Evolutionary conservation across 164 flowering plant species (phyloP).

Genomic region (Aristolochia californica): DNA sequence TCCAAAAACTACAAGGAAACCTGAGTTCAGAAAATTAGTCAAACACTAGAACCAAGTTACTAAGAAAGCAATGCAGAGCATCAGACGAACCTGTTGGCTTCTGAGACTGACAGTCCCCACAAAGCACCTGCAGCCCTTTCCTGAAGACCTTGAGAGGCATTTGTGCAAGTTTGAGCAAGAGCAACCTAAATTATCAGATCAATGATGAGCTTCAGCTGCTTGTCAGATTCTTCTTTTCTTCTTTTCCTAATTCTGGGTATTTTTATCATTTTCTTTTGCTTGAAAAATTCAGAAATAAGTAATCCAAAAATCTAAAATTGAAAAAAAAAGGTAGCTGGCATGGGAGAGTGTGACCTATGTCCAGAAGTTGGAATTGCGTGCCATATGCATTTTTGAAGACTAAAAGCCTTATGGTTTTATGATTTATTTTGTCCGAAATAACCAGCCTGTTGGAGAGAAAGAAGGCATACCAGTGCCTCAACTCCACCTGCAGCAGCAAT

Average conservation of each 20-base stretch:
- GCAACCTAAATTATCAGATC: slow-evolving; percentile 53
- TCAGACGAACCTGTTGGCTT: slow-evolving; percentile 67
- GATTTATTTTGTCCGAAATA: no score
- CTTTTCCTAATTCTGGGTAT: neutral
- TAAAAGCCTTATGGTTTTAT: no score
- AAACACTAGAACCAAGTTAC: neutral
- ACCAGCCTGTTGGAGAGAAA: neutral
- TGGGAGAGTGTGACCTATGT: no score
- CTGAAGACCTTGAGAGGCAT: slow-evolving; percentile 91
- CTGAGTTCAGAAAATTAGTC: neutral
- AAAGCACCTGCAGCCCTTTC: slow-evolving; percentile 99
- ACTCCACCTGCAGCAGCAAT: slow-evolving; percentile 97
- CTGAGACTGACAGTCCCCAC: slow-evolving; percentile 98
- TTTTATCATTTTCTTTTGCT: neutral
- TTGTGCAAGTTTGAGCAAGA: slow-evolving; percentile 81
- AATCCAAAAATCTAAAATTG: no score
- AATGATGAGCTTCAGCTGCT: neutral
- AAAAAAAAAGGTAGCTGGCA: neutral
- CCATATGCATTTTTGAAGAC: no score
- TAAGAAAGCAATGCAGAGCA: neutral
- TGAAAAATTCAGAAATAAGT: neutral
- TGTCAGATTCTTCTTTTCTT: no score
- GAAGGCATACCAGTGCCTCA: slow-evolving; percentile 83
- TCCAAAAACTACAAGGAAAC: no score
- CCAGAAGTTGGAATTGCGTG: no score